Evolutionary conservation across 2,329 filamentous ascomycete species (phyloP).

Genomic region (Keithomyces neogunnii): DNA sequence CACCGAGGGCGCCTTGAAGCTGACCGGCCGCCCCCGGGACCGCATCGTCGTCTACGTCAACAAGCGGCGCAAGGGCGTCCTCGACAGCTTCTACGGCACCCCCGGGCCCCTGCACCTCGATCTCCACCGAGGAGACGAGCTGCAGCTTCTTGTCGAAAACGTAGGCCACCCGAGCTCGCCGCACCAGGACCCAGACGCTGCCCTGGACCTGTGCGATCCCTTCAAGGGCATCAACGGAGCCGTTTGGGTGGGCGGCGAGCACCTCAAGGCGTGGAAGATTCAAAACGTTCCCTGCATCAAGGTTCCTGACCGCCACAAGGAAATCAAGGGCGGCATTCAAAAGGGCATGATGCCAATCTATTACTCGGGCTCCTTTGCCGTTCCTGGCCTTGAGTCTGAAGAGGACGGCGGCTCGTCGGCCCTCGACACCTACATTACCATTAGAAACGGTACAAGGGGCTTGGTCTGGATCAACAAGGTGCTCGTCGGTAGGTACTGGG

Average conservation of each 20-base stretch:
- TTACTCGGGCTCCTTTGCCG: constrained; percentile 17
- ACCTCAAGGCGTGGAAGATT: neutral
- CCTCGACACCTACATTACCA: constrained; percentile 27
- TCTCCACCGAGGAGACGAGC: constrained; percentile 26
- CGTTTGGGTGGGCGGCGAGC: constrained; percentile 26
- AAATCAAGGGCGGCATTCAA: neutral
- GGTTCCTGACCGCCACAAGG: neutral
- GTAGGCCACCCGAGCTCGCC: constrained; percentile 34
- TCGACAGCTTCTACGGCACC: constrained; percentile 33
- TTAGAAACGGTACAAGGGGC: constrained; percentile 33
- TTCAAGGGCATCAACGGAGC: constrained; percentile 34
- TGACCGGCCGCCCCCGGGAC: constrained; percentile 20
- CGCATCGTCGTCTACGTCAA: constrained; percentile 41
- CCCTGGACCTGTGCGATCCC: constrained; percentile 29
- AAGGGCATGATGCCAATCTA: constrained; percentile 1
- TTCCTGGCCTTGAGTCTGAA: constrained; percentile 2
- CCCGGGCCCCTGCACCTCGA: constrained; percentile 27
- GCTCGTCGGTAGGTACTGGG: constrained; percentile 35
- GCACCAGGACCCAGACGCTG: neutral
- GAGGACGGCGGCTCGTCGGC: neutral
- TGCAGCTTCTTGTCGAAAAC: constrained; percentile 38
- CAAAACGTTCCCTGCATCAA: neutral
- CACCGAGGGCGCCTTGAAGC: neutral
- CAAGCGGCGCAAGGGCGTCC: constrained; percentile 27
- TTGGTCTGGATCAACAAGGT: constrained; percentile 36